Conservation (phyloP, 164 flowering plant genomes). For the Litsea cubeba region DNA sequence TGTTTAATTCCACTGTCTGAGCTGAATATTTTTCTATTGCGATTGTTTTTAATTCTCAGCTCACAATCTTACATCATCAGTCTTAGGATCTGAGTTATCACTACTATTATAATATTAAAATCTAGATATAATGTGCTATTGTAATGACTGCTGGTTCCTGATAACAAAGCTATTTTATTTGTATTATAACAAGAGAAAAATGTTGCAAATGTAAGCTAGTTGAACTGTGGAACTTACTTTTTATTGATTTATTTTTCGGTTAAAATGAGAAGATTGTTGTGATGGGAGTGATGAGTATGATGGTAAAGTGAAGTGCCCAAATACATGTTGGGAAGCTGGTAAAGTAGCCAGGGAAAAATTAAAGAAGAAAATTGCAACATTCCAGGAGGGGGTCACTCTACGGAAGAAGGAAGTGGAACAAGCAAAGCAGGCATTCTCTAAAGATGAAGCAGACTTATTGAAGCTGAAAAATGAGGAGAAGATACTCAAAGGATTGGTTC, state of each 20-base stretch:
- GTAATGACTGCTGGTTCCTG: no score
- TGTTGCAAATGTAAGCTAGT: background rate
- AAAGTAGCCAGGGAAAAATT: conserved; percentile 85
- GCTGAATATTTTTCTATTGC: background rate
- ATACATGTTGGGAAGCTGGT: conserved; percentile 99
- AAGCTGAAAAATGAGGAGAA: conserved; percentile 76
- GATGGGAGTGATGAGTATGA: conserved; percentile 99
- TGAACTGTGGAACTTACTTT: background rate
- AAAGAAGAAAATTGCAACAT: conserved; percentile 79
- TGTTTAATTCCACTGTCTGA: no score
- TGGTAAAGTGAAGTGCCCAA: conserved; percentile 64
- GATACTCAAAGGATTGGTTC: conserved; percentile 68
- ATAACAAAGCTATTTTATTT: no score
- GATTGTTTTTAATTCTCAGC: background rate
- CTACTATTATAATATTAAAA: background rate
- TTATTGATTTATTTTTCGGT: background rate
- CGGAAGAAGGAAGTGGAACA: conserved; percentile 59
- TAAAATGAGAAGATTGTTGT: conserved; percentile 70
- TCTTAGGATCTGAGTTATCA: background rate
- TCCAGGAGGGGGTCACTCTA: conserved; percentile 57
- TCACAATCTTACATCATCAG: background rate
- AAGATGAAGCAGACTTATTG: conserved; percentile 74
- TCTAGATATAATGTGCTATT: no score
- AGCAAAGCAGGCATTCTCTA: conserved; percentile 52
- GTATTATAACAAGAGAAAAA: background rate